phyloP scores from a whole-genome alignment of 1,284 basidiomycete species.

The Ganoderma meredithae region DNA sequence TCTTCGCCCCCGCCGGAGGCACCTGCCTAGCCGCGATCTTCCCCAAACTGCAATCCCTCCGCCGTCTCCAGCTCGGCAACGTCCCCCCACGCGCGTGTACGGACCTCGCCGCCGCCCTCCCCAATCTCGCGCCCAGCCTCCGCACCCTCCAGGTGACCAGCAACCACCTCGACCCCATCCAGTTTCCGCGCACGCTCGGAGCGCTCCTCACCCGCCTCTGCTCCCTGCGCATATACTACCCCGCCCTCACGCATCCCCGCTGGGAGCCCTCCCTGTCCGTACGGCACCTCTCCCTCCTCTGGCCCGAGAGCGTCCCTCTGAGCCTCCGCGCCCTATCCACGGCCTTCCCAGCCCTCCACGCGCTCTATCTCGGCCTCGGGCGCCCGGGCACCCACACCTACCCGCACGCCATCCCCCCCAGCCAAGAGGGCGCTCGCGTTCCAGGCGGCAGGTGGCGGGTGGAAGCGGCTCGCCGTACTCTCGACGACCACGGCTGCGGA shows the following conservation, averaged over 20 bases:
- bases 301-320: background rate
- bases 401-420: too few relatives aligned
- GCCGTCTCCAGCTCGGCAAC: background rate
- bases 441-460: too few relatives aligned
- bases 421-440: too few relatives aligned
- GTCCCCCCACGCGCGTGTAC: too few relatives aligned
- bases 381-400: too few relatives aligned
- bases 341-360: slow-evolving; percentile 19
- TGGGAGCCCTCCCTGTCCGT: background rate
- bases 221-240: background rate
- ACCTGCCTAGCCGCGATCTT: slow-evolving; percentile 4
- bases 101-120: background rate
- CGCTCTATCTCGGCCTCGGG: slow-evolving; percentile 8
- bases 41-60: background rate
- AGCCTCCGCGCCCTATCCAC: background rate
- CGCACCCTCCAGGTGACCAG: background rate
- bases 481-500: background rate
- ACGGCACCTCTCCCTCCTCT: slow-evolving; percentile 2
- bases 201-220: too few relatives aligned
- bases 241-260: background rate
- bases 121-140: background rate
- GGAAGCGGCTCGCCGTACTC: slow-evolving; percentile 7
- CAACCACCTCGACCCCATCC: background rate
- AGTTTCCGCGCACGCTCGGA: slow-evolving; percentile 7
- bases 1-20: background rate